Conservation (phyloP, 2,329 filamentous ascomycete species). For the Aspergillus ochraceus region DNA sequence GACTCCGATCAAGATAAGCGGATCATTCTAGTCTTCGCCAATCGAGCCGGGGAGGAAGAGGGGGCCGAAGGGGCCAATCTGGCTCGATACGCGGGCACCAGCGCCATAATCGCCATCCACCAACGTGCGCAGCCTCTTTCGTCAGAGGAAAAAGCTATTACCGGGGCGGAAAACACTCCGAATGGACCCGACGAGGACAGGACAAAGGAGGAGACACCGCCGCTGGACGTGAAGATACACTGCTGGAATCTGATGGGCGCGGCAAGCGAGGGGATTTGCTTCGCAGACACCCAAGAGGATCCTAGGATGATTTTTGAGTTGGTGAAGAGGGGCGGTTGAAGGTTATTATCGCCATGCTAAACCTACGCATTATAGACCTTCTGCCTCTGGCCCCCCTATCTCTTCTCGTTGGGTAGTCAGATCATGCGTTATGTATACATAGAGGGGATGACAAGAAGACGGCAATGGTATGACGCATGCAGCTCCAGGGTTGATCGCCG, state of each 20-base stretch:
- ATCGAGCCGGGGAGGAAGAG: conserved; percentile 46
- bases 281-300: conserved; percentile 46
- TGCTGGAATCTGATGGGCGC: conserved; percentile 50
- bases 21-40: conserved; percentile 49
- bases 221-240: conserved; percentile 40
- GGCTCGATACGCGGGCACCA: conserved; percentile 51
- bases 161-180: conserved; percentile 10
- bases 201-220: conserved; percentile 15
- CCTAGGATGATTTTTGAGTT: conserved; percentile 42
- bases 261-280: conserved; percentile 45
- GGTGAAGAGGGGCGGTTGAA: conserved; percentile 13
- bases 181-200: conserved; percentile 16
- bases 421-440: neutral
- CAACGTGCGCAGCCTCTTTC: conserved; percentile 27
- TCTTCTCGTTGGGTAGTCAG: neutral
- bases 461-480: neutral
- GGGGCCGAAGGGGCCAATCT: conserved; percentile 37
- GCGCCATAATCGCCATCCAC: conserved; percentile 43
- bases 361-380: neutral
- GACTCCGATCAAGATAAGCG: conserved; percentile 32
- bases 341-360: neutral
- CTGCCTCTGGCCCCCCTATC: neutral
- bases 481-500: neutral
- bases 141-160: neutral
- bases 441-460: neutral